A percentile compares a stretch with the other conserved stretches of the same genome.
phyloP scores from a whole-genome alignment of 768 basidiomycete genomes.

The Boletus coccyginus region DNA sequence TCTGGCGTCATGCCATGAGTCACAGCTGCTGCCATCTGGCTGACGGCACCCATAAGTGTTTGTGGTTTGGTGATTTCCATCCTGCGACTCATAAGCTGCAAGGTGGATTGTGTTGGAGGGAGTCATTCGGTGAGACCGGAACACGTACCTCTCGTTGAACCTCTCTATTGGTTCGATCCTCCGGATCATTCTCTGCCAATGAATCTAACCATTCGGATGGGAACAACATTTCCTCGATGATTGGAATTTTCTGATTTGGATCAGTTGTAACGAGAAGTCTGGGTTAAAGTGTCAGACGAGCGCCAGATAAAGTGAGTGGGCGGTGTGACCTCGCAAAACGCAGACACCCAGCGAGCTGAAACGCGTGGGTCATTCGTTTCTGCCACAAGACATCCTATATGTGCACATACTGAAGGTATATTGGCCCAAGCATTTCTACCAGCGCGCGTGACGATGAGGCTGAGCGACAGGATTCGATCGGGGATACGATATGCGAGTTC shows the following conservation, averaged over 20 bases:
- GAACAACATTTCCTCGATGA: constrained; percentile 57
- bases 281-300: constrained; percentile 8
- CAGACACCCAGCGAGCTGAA: constrained; percentile 40
- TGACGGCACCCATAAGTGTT: constrained; percentile 56
- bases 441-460: constrained; percentile 67
- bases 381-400: background rate
- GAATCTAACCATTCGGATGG: constrained; percentile 59
- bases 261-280: constrained; percentile 40
- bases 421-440: constrained; percentile 58
- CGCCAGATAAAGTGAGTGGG: background rate
- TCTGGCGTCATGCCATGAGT: constrained; percentile 57
- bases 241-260: constrained; percentile 44
- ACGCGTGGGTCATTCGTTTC: background rate
- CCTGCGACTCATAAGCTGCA: constrained; percentile 46
- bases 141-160: constrained; percentile 51
- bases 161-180: constrained; percentile 63
- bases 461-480: constrained; percentile 62
- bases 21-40: constrained; percentile 68
- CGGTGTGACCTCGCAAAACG: constrained; percentile 34
- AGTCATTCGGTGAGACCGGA: background rate
- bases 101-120: background rate
- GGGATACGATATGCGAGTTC: constrained; percentile 70
- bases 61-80: constrained; percentile 56
- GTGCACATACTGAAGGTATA: constrained; percentile 54
- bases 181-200: constrained; percentile 48